These are phyloP conservation scores for Davidsoniella virescens DNA, from an alignment of 2,329 filamentous ascomycete genomes.

Conservation along the genomic window DNA sequence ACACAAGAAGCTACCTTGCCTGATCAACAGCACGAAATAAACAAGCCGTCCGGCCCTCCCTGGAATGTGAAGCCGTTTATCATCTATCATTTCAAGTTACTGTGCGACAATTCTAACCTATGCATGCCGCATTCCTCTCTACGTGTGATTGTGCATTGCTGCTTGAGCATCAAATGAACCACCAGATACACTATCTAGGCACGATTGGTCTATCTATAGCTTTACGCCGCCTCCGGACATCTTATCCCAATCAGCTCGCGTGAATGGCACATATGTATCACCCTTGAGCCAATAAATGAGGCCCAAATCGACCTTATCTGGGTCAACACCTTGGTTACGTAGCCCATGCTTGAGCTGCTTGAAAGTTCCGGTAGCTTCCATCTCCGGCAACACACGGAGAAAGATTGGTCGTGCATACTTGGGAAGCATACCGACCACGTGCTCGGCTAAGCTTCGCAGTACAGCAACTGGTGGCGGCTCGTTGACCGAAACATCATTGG, in stretches of 20 bases:
- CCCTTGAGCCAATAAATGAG: constrained; percentile 48
- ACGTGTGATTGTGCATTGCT: too few species aligned
- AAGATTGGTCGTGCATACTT: constrained; percentile 66
- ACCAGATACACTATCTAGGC: too few species aligned
- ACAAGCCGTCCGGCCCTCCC: too few species aligned
- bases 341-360: constrained; percentile 74
- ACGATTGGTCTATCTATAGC: constrained; percentile 29
- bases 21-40: too few species aligned
- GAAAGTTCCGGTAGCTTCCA: constrained; percentile 63
- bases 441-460: constrained; percentile 43
- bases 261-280: constrained; percentile 52
- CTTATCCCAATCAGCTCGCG: constrained; percentile 48
- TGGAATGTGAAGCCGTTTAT: too few species aligned
- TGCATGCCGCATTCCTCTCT: too few species aligned
- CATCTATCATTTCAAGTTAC: too few species aligned
- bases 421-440: constrained; percentile 44
- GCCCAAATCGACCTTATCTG: constrained; percentile 25
- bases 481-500: constrained; percentile 24
- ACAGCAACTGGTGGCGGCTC: constrained; percentile 26
- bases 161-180: too few species aligned
- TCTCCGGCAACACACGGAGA: constrained; percentile 45
- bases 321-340: constrained; percentile 58
- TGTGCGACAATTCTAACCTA: too few species aligned
- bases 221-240: constrained; percentile 54
- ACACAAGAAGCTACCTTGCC: too few species aligned